A percentile compares a stretch with the other conserved stretches of the same genome.
Conservation (phyloP, 768 basidiomycete genomes). For the Auriscalpium microsporum region DNA sequence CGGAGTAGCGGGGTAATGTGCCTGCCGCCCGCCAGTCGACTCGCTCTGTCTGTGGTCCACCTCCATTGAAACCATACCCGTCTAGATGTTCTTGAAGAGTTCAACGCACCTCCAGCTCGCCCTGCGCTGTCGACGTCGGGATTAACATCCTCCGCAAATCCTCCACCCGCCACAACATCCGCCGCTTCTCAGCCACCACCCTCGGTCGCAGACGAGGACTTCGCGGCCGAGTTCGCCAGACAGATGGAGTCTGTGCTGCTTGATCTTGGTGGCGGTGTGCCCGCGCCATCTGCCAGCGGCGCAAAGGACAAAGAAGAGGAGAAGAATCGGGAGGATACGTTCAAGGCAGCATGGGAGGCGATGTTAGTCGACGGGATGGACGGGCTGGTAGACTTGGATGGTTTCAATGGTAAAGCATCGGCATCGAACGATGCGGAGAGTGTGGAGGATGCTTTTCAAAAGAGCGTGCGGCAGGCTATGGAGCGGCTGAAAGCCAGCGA, state of each 20-base stretch:
- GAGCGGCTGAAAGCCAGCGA: constrained; percentile 67
- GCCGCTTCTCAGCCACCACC: constrained; percentile 15
- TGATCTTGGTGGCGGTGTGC: constrained; percentile 25
- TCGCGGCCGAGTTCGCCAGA: constrained; percentile 31
- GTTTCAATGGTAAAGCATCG: constrained; percentile 8
- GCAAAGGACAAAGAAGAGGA: constrained; percentile 17
- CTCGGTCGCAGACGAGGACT: constrained; percentile 20
- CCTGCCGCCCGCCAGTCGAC: not conserved
- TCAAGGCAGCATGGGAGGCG: constrained; percentile 62
- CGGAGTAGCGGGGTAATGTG: constrained; percentile 1
- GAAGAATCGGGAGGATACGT: constrained; percentile 27
- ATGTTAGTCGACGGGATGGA: constrained; percentile 61
- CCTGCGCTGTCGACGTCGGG: constrained; percentile 3
- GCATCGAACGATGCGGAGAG: constrained; percentile 9
- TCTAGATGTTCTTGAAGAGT: constrained; percentile 43
- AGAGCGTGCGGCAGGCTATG: constrained; percentile 63
- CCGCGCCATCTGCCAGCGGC: constrained; percentile 2
- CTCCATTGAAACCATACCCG: not conserved
- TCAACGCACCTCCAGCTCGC: constrained; percentile 19
- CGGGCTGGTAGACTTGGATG: constrained; percentile 14
- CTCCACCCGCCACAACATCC: constrained; percentile 9
- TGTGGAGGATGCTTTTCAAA: constrained; percentile 47
- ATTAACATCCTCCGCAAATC: constrained; percentile 12
- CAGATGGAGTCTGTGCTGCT: constrained; percentile 39
- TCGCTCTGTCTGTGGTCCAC: not conserved